Evolutionary conservation across 768 basidiomycete species (phyloP).

Genomic region (Pisolithus marmoratus): DNA sequence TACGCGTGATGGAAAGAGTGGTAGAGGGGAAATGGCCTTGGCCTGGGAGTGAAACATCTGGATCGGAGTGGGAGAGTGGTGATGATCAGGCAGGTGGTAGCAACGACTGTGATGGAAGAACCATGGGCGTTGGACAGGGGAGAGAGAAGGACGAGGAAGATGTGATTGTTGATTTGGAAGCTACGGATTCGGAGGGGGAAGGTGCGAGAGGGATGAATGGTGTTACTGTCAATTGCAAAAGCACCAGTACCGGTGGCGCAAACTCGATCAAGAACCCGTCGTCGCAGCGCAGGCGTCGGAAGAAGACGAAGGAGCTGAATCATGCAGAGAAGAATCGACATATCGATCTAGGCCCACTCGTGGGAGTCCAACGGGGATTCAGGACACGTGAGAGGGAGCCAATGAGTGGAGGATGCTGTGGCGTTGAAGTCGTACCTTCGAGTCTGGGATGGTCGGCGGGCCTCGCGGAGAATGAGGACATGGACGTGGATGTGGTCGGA

Average conservation of each 20-base stretch:
- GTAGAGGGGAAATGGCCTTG: conserved; percentile 38
- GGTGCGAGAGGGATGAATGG: neutral
- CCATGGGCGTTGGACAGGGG: neutral
- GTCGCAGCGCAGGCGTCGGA: too few relatives aligned
- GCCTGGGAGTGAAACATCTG: conserved; percentile 13
- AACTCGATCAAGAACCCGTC: too few relatives aligned
- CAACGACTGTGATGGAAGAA: neutral
- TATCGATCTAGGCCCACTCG: conserved; percentile 56
- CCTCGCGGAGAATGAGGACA: conserved; percentile 2
- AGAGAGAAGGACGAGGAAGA: neutral
- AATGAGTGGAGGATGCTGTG: conserved; percentile 55
- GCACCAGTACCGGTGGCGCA: too few relatives aligned
- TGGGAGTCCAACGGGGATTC: conserved; percentile 58
- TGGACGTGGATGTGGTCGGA: conserved; percentile 14
- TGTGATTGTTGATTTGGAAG: neutral
- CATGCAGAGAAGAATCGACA: neutral
- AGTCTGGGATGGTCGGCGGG: conserved; percentile 9
- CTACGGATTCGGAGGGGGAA: neutral
- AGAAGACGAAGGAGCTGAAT: neutral
- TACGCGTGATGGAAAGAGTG: conserved; percentile 60
- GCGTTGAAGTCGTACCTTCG: conserved; percentile 49
- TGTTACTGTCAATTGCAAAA: too few relatives aligned
- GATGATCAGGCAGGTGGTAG: neutral
- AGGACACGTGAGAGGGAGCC: conserved; percentile 52
- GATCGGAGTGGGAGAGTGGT: neutral